Evolutionary conservation across 2,329 filamentous ascomycete genomes (phyloP).

Genomic region (Paecilomyces fulvus): DNA sequence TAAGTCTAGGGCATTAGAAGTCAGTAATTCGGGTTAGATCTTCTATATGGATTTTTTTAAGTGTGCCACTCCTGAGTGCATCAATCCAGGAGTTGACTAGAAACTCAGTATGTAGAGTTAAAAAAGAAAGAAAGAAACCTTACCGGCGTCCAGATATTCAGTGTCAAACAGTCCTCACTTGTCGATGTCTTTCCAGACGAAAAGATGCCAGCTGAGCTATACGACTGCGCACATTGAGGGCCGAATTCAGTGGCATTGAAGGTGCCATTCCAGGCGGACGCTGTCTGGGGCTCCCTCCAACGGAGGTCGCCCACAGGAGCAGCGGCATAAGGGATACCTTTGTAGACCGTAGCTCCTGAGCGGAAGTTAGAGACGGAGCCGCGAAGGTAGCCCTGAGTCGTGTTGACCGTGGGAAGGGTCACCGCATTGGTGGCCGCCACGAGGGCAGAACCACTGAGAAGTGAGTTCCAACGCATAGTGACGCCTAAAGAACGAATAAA

Average conservation of each 20-base stretch:
- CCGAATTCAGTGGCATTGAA: constrained; percentile 10
- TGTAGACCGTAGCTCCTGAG: constrained; percentile 14
- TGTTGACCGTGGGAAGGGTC: constrained; percentile 3
- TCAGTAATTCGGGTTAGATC: not conserved
- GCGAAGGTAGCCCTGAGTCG: constrained; percentile 12
- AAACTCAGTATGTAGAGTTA: not conserved
- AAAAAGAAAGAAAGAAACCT: not conserved
- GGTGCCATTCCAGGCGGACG: constrained; percentile 6
- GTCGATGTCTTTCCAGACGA: constrained; percentile 24
- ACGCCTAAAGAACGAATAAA: not conserved
- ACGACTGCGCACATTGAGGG: constrained; percentile 17
- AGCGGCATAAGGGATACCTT: constrained; percentile 15
- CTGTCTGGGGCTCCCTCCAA: not conserved
- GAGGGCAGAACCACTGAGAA: not conserved
- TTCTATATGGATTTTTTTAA: not conserved
- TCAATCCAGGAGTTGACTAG: too few species aligned
- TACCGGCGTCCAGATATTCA: constrained; percentile 14
- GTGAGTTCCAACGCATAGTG: not conserved
- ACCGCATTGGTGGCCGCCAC: not conserved
- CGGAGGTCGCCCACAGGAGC: not conserved
- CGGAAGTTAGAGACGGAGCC: constrained; percentile 14
- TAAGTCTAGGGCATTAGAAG: constrained; percentile 9
- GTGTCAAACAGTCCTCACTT: constrained; percentile 16
- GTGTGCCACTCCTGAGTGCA: not conserved
- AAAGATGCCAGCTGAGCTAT: constrained; percentile 13